phyloP scores from a whole-genome alignment of 257 asterid genomes.

The Primulina huaijiensis region DNA sequence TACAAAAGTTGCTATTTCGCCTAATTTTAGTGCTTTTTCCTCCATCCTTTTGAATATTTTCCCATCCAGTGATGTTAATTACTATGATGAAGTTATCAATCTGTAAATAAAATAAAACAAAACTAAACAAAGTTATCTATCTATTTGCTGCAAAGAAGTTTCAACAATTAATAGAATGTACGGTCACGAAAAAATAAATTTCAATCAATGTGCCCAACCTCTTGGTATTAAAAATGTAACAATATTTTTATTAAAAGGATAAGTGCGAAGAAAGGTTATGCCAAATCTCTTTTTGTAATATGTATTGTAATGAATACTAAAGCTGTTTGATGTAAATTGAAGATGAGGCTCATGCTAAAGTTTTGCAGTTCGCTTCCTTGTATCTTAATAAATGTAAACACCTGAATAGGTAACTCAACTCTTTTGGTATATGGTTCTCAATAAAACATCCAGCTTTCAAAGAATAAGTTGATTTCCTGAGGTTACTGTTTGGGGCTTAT shows the following conservation, averaged over 20 bases:
- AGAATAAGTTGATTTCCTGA: not conserved
- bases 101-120: too few relatives aligned
- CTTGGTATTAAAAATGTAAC: too few relatives aligned
- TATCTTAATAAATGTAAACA: not conserved
- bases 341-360: too few relatives aligned
- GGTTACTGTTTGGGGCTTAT: not conserved
- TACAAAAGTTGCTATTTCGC: too few relatives aligned
- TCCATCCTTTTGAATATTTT: not conserved
- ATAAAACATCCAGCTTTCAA: not conserved
- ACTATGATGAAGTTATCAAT: not conserved
- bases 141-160: not conserved
- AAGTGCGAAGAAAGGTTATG: not conserved
- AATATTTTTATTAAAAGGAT: not conserved
- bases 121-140: too few relatives aligned
- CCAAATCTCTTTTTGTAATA: not conserved
- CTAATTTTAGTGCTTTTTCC: not conserved
- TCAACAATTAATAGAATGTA: not conserved
- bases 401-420: not conserved
- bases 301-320: not conserved
- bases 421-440: not conserved
- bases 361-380: not conserved
- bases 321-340: too few relatives aligned
- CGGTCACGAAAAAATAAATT: too few relatives aligned
- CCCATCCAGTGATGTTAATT: not conserved
- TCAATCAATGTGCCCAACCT: not conserved